Conservation (phyloP, 352 stramenopile genomes). For the Globisporangium apiculatum region DNA sequence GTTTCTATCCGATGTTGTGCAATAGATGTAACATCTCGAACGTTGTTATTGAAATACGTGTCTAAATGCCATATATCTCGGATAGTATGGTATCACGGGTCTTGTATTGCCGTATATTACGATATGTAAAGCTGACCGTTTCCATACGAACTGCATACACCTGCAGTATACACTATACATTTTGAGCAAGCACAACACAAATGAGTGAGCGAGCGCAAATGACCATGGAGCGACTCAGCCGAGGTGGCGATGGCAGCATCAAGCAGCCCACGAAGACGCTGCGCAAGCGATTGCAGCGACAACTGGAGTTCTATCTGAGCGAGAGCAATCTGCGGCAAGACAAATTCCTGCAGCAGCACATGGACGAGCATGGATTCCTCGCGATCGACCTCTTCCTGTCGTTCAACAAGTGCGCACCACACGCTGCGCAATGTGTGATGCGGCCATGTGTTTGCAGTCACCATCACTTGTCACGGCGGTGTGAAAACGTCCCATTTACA, state of each 20-base stretch:
- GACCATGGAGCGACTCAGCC: slow-evolving; percentile 12
- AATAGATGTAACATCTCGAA: too few species aligned
- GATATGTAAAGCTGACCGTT: too few species aligned
- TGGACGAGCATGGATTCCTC: slow-evolving; percentile 62
- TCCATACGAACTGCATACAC: too few species aligned
- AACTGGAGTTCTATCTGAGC: slow-evolving; percentile 81
- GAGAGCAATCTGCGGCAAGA: slow-evolving; percentile 71
- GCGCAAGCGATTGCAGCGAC: slow-evolving; percentile 63
- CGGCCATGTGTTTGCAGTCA: too few species aligned
- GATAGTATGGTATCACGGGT: not conserved
- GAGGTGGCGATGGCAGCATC: too few species aligned
- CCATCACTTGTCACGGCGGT: too few species aligned
- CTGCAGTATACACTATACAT: too few species aligned
- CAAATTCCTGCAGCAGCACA: slow-evolving; percentile 72
- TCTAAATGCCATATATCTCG: not conserved
- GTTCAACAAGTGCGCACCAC: slow-evolving; percentile 44
- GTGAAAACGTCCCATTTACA: too few species aligned
- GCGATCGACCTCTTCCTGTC: slow-evolving; percentile 46
- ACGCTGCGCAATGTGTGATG: too few species aligned
- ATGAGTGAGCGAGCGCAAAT: not conserved
- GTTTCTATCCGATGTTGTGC: too few species aligned
- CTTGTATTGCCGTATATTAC: too few species aligned
- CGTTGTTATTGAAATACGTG: too few species aligned
- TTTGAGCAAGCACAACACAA: not conserved
- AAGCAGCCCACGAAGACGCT: slow-evolving; percentile 37